Evolutionary conservation across 176 grass and related monocot species (phyloP).

Genomic region (Dendrocalamus sinicus): DNA sequence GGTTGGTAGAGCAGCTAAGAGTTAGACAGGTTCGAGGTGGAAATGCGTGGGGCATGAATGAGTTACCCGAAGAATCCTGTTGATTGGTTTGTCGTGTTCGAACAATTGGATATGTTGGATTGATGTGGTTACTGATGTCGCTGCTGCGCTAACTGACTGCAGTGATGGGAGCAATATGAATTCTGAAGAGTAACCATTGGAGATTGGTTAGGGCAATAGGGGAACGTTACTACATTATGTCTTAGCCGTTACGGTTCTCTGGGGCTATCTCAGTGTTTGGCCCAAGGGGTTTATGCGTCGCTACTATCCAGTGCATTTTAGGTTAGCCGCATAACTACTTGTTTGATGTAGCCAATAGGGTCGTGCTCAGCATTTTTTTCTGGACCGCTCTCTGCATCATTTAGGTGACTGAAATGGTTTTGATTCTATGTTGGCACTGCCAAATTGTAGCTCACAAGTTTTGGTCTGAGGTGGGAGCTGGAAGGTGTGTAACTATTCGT

Average conservation of each 20-base stretch:
- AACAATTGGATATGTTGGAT: neutral
- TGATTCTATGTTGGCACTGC: neutral
- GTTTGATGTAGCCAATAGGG: neutral
- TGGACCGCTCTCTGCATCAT: neutral
- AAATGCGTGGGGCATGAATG: neutral
- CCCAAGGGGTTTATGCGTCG: neutral
- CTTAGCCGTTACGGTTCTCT: neutral
- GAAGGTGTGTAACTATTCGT: neutral
- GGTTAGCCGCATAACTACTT: neutral
- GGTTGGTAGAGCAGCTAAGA: neutral
- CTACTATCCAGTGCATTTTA: neutral
- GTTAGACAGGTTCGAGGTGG: neutral
- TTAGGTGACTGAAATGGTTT: neutral
- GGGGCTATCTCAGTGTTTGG: neutral
- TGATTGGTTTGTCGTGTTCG: neutral
- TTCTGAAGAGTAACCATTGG: conserved; percentile 3
- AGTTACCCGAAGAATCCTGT: neutral
- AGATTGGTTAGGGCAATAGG: conserved; percentile 1
- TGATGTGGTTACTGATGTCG: neutral
- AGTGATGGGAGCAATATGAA: neutral
- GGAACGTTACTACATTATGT: neutral
- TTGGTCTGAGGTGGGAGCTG: neutral
- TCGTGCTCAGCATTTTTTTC: neutral
- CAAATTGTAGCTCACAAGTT: neutral
- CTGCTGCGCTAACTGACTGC: neutral